A percentile compares a stretch with the other conserved stretches of the same genome.
These are phyloP conservation scores for Aspergillus glaucus DNA, from an alignment of 2,329 filamentous ascomycete genomes.

Conservation along the genomic window DNA sequence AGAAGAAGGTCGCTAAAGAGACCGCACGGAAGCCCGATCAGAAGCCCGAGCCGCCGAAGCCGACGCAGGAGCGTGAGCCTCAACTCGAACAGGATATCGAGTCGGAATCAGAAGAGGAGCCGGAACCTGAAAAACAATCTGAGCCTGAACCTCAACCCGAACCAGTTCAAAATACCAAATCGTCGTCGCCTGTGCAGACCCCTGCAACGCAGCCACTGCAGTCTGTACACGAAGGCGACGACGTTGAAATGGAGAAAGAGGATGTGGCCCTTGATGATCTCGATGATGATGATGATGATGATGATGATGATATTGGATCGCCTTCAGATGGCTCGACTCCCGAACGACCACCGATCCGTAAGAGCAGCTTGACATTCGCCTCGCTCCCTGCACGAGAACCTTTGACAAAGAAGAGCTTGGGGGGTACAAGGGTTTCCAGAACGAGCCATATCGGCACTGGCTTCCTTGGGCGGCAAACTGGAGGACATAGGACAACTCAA, in stretches of 20 bases:
- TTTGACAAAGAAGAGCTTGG: slow-evolving; percentile 77
- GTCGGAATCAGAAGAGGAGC: slow-evolving; percentile 1
- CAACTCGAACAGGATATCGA: slow-evolving; percentile 3
- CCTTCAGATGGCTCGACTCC: slow-evolving; percentile 44
- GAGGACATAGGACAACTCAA: slow-evolving; percentile 45
- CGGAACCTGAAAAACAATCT: slow-evolving; percentile 5
- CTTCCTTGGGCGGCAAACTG: slow-evolving; percentile 66
- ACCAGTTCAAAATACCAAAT: slow-evolving; percentile 5
- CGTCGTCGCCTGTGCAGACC: slow-evolving; percentile 16
- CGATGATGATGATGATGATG: slow-evolving; percentile 23
- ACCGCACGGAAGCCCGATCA: slow-evolving; percentile 1
- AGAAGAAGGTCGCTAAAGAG: slow-evolving; percentile 2
- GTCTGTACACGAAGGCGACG: slow-evolving; percentile 14
- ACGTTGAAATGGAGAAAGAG: slow-evolving; percentile 23
- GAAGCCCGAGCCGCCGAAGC: slow-evolving; percentile 1
- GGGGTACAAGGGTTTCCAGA: slow-evolving; percentile 60
- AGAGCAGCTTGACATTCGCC: slow-evolving; percentile 93
- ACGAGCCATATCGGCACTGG: slow-evolving; percentile 72
- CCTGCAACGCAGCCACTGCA: slow-evolving; percentile 5
- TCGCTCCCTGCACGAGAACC: slow-evolving; percentile 88
- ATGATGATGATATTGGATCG: slow-evolving; percentile 35
- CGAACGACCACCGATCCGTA: slow-evolving; percentile 65
- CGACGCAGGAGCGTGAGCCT: slow-evolving; percentile 3
- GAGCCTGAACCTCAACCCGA: slow-evolving; percentile 6
- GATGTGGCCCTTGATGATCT: slow-evolving; percentile 32